Evolutionary conservation across 2,329 filamentous ascomycete species (phyloP), one percentile per base, ranked within the genome.

Genomic region (Pseudonectria foliicola): DNA sequence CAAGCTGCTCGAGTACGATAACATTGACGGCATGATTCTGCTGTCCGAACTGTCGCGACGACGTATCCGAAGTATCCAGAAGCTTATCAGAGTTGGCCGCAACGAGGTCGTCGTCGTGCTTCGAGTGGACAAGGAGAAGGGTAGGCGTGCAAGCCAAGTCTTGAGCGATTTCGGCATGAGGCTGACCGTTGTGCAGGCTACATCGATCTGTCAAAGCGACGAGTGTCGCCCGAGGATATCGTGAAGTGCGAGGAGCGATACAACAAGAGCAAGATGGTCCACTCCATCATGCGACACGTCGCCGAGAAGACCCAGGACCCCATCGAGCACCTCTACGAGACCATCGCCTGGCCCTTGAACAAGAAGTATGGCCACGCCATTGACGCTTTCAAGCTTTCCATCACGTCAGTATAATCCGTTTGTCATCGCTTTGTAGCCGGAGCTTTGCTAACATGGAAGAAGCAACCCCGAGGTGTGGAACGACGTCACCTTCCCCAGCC

Each of bases 241-340:
- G 75, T 95, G 53, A 95, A 95, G 71, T 98, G 93, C 62, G 92
- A 98, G 63, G 92, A 98, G 71, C 80, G 92, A 53, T 98, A 95
- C 76, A 98, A 98, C 78, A 98, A 98, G 81, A 86, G 87, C 72
- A 98, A 98, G 74, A 93, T 95, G 73, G 92, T 96, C 27, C 92
- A 98, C 67, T 93, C 87, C 35, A 95, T 98, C 66, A 90, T 98
- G 85, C 83, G 90, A 62, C 92, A 98, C 64, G 92, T 98, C 44
- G 90, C 92, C 49, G 89, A 98, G 71, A 95, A 95, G 76, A 94
- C 88, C 28, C 80, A 85, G 59, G 85, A 80, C 21, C 89, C 90
- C n/a, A 93, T 98, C 57, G 87, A 96, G 72, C 76, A 80, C 34
- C 77, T 98, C 38, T 98, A 98, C 67, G 82, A 95, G 73, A 80